Evolutionary conservation across 2,329 filamentous ascomycete genomes (phyloP), one percentile per base, ranked within the genome.

Genomic region (Botrytis porri): DNA sequence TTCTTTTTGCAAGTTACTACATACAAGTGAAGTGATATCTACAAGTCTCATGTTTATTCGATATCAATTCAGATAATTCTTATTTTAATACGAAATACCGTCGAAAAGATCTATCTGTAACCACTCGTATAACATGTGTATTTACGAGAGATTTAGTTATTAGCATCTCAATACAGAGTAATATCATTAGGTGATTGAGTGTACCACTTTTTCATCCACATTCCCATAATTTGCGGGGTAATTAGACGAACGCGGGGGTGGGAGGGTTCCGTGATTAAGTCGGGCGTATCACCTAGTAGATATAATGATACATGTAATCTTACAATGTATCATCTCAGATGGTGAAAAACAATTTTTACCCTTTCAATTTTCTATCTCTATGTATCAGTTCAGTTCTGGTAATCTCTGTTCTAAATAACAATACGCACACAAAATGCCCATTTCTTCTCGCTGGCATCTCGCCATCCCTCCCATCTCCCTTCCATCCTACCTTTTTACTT

Each of bases 401-500:
- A 7, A 14, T 51, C 12, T 51, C 5, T n/a, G 25, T 51, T n/a
- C 25, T 51, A n/a, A 51, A 16, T 9, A 51, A n/a, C 6, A 16
- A 51, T n/a, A 22, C 12, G 1, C 25, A n/a, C 22, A 18, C n/a
- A 76, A 73, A 37, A 79, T 79, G 77, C 77, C 78, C 2, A 75
- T 78, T 69, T 72, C 75, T 48, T 76, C 77, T 5, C 77, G 77
- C 37, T 79, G 77, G 77, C 64, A 67, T 18, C 57, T 79, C 18
- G 62, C 75, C 14, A 74, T 78, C 41, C 70, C 76, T 14, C 20
- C 71, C 48, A 84, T 84, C 79, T 88, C 87, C 1, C 80, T 89
- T 51, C 87, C 85, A 75, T 83, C 84, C 81, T 89, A 86, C 84
- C 84, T 89, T 14, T 88, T 89, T 72, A 86, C 84, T 29, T 85